These are phyloP conservation scores for Populus nigra DNA, from an alignment of 345 rosid species.

Conservation along the genomic window DNA sequence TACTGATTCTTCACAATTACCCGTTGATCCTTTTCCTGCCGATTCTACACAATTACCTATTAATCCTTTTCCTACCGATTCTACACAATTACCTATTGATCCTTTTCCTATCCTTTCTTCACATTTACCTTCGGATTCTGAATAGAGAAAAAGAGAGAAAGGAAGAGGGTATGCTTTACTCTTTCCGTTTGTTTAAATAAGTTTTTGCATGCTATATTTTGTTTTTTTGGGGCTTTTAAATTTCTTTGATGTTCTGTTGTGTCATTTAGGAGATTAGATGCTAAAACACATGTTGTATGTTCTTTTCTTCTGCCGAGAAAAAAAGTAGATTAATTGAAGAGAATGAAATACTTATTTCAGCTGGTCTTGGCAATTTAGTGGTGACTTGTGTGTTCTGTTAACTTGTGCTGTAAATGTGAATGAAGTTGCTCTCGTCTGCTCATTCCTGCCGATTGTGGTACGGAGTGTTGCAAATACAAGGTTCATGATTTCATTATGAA, in stretches of 20 bases:
- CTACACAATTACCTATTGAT: background rate
- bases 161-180: constrained; percentile 39
- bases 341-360: constrained; percentile 32
- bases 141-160: constrained; percentile 37
- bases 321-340: constrained; percentile 19
- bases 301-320: constrained; percentile 29
- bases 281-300: constrained; percentile 12
- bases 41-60: background rate
- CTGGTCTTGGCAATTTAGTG: constrained; percentile 22
- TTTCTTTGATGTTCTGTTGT: constrained; percentile 22
- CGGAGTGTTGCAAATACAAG: background rate
- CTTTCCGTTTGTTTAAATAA: constrained; percentile 4
- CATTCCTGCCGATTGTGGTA: background rate
- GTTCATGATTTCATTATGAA: background rate
- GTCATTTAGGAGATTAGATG: constrained; percentile 26
- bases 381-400: constrained; percentile 8
- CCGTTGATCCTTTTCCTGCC: background rate
- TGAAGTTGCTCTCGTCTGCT: background rate
- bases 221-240: background rate
- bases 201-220: constrained; percentile 24
- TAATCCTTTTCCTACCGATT: background rate
- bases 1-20: constrained; percentile 19
- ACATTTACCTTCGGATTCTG: constrained; percentile 61
- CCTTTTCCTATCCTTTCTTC: background rate
- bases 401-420: constrained; percentile 10